Evolutionary conservation across 108 stramenopile genomes (phyloP).

Genomic region (Cyclotella baltica): DNA sequence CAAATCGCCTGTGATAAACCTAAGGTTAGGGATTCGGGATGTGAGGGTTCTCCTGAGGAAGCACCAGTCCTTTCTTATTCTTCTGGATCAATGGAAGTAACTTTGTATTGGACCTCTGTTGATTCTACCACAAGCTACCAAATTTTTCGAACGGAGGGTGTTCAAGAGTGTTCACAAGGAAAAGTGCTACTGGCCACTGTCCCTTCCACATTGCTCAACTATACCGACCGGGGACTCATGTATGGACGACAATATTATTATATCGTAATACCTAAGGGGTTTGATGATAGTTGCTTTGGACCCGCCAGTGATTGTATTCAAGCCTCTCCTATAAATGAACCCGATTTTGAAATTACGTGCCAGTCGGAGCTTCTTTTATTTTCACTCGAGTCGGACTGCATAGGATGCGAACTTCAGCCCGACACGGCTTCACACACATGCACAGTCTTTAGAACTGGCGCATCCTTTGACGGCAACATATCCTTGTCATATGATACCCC

Average conservation of each 20-base stretch:
- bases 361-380: not conserved
- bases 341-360: constrained; percentile 7
- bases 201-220: not conserved
- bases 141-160: constrained; percentile 31
- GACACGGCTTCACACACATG: too few species aligned
- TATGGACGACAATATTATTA: constrained; percentile 36
- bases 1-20: constrained; percentile 26
- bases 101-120: constrained; percentile 16
- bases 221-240: constrained; percentile 23
- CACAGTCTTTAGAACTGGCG: too few species aligned
- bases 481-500: not conserved
- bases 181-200: constrained; percentile 17
- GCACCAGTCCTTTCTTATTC: not conserved
- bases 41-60: not conserved
- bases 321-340: constrained; percentile 1
- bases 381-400: too few species aligned
- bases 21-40: constrained; percentile 13
- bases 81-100: not conserved
- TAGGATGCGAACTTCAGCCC: too few species aligned
- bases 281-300: constrained; percentile 8
- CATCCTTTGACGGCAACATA: not conserved
- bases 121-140: constrained; percentile 9
- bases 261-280: constrained; percentile 17
- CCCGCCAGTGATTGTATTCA: constrained; percentile 1
- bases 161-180: constrained; percentile 20